phyloP scores from a whole-genome alignment of 768 basidiomycete genomes.

The Pholiota microspora region DNA sequence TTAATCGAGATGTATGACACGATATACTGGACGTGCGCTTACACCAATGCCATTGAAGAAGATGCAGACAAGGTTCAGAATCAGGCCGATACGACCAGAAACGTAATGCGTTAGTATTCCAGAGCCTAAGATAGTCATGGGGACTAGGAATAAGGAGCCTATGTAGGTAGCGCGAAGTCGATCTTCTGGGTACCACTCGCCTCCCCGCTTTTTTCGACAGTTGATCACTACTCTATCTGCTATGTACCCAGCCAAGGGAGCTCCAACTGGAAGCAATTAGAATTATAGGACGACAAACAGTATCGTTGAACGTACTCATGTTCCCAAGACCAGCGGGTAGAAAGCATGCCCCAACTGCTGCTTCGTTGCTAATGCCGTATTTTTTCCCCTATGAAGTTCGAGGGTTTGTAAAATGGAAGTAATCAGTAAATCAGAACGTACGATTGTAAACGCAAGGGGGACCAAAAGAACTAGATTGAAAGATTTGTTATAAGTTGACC shows the following conservation, averaged over 20 bases:
- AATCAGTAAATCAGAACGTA: slow-evolving; percentile 19
- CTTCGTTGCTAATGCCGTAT: slow-evolving; percentile 57
- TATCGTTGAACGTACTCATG: slow-evolving; percentile 48
- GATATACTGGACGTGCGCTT: slow-evolving; percentile 20
- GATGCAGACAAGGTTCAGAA: slow-evolving; percentile 50
- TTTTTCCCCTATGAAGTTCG: slow-evolving; percentile 42
- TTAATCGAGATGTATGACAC: neutral
- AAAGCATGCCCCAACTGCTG: slow-evolving; percentile 58
- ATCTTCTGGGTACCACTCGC: slow-evolving; percentile 68
- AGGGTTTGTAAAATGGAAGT: no score
- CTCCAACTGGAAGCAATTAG: slow-evolving; percentile 43
- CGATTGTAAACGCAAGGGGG: slow-evolving; percentile 68
- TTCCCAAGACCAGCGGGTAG: slow-evolving; percentile 60
- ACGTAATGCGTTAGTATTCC: slow-evolving; percentile 54
- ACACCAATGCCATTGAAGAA: slow-evolving; percentile 70
- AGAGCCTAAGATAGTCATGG: slow-evolving; percentile 45
- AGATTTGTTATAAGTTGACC: neutral
- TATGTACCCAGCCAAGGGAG: slow-evolving; percentile 54
- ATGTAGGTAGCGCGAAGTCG: slow-evolving; percentile 52
- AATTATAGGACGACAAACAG: neutral
- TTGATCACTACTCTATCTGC: slow-evolving; percentile 54
- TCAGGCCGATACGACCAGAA: slow-evolving; percentile 45
- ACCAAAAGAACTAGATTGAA: slow-evolving; percentile 44
- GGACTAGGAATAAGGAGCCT: slow-evolving; percentile 48
- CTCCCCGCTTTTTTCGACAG: slow-evolving; percentile 47